A percentile compares a stretch with the other conserved stretches of the same genome.
Conservation (phyloP, 1,139 yeast species). For the Blastobotrys arbuscula region DNA sequence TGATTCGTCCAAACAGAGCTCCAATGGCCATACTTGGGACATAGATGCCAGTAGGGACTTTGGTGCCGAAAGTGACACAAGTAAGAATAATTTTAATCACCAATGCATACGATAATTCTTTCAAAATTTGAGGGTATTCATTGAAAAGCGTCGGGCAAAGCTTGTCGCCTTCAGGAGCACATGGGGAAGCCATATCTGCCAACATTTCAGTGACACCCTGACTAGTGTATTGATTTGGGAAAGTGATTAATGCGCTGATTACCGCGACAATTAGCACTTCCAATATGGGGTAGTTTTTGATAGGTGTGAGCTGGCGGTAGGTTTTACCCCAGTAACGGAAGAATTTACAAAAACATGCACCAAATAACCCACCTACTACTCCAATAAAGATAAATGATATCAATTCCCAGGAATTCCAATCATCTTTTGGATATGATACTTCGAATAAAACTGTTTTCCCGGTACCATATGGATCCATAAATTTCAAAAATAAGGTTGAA, state of each 20-base stretch:
- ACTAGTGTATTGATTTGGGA: slow-evolving; percentile 49
- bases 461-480: slow-evolving; percentile 58
- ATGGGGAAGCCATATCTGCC: slow-evolving; percentile 50
- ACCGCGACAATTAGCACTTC: slow-evolving; percentile 48
- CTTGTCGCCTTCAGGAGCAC: slow-evolving; percentile 29
- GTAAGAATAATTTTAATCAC: slow-evolving; percentile 45
- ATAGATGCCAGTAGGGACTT: slow-evolving; percentile 61
- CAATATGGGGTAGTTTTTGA: slow-evolving; percentile 41
- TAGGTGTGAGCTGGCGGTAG: slow-evolving; percentile 36
- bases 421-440: slow-evolving; percentile 45
- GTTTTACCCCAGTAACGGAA: slow-evolving; percentile 44
- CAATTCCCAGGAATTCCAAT: slow-evolving; percentile 50
- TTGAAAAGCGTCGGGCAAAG: slow-evolving; percentile 41
- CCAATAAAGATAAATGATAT: slow-evolving; percentile 48
- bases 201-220: slow-evolving; percentile 52
- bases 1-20: slow-evolving; percentile 55
- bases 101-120: slow-evolving; percentile 41
- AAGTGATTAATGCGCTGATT: slow-evolving; percentile 47
- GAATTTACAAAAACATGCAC: slow-evolving; percentile 50
- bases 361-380: slow-evolving; percentile 53
- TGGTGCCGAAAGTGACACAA: slow-evolving; percentile 53
- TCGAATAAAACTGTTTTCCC: slow-evolving; percentile 58
- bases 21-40: slow-evolving; percentile 69
- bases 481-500: slow-evolving; percentile 51
- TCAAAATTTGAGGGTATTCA: slow-evolving; percentile 37